Conservation (phyloP, 768 basidiomycete genomes). For the Russula emetica region DNA sequence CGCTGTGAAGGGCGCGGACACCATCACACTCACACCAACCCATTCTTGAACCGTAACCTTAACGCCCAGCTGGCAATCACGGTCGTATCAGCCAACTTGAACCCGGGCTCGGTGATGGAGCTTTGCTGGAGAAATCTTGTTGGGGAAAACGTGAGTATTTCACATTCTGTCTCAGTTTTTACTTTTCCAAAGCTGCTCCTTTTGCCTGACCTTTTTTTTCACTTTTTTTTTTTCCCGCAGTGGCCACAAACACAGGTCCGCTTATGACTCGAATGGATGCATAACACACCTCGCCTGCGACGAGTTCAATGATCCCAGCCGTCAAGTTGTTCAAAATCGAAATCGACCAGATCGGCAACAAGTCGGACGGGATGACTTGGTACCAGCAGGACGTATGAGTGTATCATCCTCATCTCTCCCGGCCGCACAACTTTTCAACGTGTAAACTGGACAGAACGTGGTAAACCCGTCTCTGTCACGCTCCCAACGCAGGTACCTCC, state of each 20-base stretch:
- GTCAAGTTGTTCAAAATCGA: conserved; percentile 70
- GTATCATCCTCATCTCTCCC: conserved; percentile 10
- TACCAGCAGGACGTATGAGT: conserved; percentile 33
- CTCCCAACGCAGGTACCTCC: conserved; percentile 46
- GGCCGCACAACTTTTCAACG: neutral
- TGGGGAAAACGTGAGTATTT: conserved; percentile 30
- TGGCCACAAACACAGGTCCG: conserved; percentile 64
- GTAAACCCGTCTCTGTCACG: conserved; percentile 31
- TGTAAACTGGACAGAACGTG: conserved; percentile 25
- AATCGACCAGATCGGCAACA: conserved; percentile 31
- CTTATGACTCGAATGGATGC: conserved; percentile 69
- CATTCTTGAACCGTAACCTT: conserved; percentile 52
- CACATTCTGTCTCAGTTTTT: neutral
- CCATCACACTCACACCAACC: conserved; percentile 35
- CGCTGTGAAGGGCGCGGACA: conserved; percentile 50
- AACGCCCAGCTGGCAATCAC: conserved; percentile 44
- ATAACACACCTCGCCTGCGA: conserved; percentile 53
- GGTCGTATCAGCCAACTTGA: conserved; percentile 44
- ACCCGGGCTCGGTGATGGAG: conserved; percentile 47
- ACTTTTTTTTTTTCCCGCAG: conserved; percentile 22
- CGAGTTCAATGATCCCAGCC: conserved; percentile 50
- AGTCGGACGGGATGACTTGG: conserved; percentile 31
- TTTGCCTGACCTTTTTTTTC: neutral
- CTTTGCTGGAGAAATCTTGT: conserved; percentile 52
- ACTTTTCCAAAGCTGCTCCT: neutral